Base-by-base conservation (phyloP, 2,329 filamentous ascomycete genomes). In the Xylariales sp. region DNA sequence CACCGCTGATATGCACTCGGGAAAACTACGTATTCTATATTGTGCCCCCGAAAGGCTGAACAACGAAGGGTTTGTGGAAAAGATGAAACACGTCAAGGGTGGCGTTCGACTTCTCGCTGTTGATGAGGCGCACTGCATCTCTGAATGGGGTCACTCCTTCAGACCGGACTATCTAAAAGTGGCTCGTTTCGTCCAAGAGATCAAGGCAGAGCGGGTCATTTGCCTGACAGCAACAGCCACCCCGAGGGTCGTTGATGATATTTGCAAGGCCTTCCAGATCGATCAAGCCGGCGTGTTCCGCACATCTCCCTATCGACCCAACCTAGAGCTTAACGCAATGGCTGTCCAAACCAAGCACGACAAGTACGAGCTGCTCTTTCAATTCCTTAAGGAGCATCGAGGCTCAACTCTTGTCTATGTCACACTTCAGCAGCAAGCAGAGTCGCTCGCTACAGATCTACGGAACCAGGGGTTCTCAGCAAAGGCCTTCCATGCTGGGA, bases 351-450 rank as follows among this genome's bases (percentile, higher is more conserved):
- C 47, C 1, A 68, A 67, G 27, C 46, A 65, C 6, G 67, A 72
- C 3, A 71, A 74, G 34, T 65, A 65, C 29, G 58, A 65, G 2
- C 59, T 61, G 29, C 51, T 76, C 10, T 62, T 66, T 23, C 42
- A 54, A 0, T 81, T 80, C 42, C 56, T 83, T 7, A 57, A 56
- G 21, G 45, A 62, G 1, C 63, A 81, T 39, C 60, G 65, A 1
- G 79, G 78, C 0, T 63, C 78, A 3, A 74, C 74, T 0, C 72
- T 83, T 16, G 64, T 83, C 11, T 83, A 83, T 38, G 75, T 81
- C 2, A 80, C 76, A 0, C 52, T 72, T 0, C 78, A 81, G 41
- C 70, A 67, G 50, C 68, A 76, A 46, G 65, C 74, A 0, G 72
- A 70, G 40, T 30, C 38, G 0, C 52, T 77, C 6, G 69, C 71